Percentiles rank a stretch among this genome's conserved stretches.
These are phyloP conservation scores for Epichloe bromicola DNA, from an alignment of 2,329 filamentous ascomycete species.

Conservation along the genomic window DNA sequence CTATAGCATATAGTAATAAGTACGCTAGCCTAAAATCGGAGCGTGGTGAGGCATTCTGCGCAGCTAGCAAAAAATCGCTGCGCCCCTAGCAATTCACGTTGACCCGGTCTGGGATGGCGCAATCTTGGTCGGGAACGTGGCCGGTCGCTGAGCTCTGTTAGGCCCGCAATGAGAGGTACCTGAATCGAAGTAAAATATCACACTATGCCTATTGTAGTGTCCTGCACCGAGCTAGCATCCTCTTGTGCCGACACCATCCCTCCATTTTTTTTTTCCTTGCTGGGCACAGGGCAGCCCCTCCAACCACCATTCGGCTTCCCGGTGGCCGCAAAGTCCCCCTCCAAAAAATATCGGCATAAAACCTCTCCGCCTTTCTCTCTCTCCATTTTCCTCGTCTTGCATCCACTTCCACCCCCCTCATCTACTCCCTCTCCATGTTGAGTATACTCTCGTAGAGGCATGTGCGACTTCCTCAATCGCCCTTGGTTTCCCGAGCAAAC, in stretches of 20 bases:
- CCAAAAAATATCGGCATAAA: slow-evolving; percentile 5
- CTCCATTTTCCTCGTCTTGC: slow-evolving; percentile 4
- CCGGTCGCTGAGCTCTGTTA: background rate
- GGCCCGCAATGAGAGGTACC: slow-evolving; percentile 2
- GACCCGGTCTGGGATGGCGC: slow-evolving; percentile 4
- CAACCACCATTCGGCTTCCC: slow-evolving; percentile 1
- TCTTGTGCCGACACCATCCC: background rate
- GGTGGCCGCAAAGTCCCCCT: background rate
- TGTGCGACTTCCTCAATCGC: background rate
- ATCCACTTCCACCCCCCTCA: background rate
- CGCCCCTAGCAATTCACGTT: too few species aligned
- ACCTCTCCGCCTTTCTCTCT: slow-evolving; percentile 6
- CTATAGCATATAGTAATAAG: too few species aligned
- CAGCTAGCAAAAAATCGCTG: too few species aligned
- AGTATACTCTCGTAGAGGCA: slow-evolving; percentile 1
- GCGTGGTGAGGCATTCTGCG: too few species aligned
- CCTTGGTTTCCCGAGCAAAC: background rate
- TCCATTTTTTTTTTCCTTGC: background rate
- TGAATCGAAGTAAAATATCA: background rate
- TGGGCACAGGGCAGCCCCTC: slow-evolving; percentile 2
- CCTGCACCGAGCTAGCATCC: background rate
- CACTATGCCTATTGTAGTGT: background rate
- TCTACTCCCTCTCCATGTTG: background rate
- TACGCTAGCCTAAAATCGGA: too few species aligned
- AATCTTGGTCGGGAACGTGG: background rate